Base-by-base conservation (phyloP, 495 filamentous ascomycete species). In the Bathelium albidoporum region DNA sequence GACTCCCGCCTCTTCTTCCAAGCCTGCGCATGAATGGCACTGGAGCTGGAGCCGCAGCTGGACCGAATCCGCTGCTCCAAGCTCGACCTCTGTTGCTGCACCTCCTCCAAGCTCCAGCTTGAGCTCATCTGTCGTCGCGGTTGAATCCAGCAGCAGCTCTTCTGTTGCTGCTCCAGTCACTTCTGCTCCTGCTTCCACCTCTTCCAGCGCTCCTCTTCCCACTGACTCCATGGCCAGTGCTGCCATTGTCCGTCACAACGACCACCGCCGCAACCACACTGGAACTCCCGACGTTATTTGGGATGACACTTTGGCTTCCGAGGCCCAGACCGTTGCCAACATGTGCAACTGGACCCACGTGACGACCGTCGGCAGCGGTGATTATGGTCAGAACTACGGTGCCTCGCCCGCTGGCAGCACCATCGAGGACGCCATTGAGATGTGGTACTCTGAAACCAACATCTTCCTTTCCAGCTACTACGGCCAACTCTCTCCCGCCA, bases 361-460 rank as follows among this genome's bases (percentile, higher is more conserved):
- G 36, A 45, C 39, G 22, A 44, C 36, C 29, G 39, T 32, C 41
- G 22, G 24, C 29, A 29, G 60, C 29, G 60, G 32, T 11, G 36
- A 29, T 3, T 62, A 62, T 29, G 60, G 60, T 3, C 60, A 62
- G 24, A 62, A 62, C 60, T 32, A 44, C 24, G 60, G 32, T 29
- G 60, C 36, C 22, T 55, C 49, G 10, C 49, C 49, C 20, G 11
- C 22, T 29, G 60, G 60, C 2, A 45, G 36, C 32, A 45, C 36
- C n/a, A 62, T 62, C 5, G 41, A 41, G 36, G 60, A 45, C 36
- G 32, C 60, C 32, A 45, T 62, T 12, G 60, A 62, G 20, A 62
- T 62, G 60, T 62, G 60, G 60, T 62, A 62, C 60, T 44, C 36
- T 45, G 60, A 62, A 24, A 45, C 60, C n/a, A 41, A 7, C 32